Evolutionary conservation across 768 basidiomycete genomes (phyloP).

Genomic region (Trametes villosa): DNA sequence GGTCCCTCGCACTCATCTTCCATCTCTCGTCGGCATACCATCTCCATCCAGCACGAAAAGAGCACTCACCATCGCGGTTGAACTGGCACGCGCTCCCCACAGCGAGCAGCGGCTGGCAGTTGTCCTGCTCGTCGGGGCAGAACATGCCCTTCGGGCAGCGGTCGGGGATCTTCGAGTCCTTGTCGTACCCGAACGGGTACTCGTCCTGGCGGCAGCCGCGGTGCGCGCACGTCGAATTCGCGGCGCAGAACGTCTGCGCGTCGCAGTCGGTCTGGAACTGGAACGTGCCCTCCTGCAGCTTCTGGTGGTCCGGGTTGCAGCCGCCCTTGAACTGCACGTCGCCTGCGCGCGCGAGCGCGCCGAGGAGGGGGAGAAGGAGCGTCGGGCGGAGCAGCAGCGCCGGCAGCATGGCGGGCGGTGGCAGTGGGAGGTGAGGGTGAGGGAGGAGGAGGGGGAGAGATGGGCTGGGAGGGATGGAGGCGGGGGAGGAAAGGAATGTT

Average conservation of each 20-base stretch:
- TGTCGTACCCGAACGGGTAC: constrained; percentile 71
- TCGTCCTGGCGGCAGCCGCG: constrained; percentile 79
- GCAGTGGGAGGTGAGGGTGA: not conserved
- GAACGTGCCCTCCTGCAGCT: constrained; percentile 76
- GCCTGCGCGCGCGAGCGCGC: constrained; percentile 49
- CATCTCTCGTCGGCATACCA: not conserved
- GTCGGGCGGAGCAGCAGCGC: constrained; percentile 17
- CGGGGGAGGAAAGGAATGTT: constrained; percentile 11
- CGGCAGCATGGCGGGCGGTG: constrained; percentile 16
- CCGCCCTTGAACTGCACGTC: constrained; percentile 46
- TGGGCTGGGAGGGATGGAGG: not conserved
- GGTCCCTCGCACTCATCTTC: constrained; percentile 82
- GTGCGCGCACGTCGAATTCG: constrained; percentile 55
- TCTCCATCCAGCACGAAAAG: not conserved
- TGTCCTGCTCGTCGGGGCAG: constrained; percentile 83
- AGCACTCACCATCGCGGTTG: constrained; percentile 75
- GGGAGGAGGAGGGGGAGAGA: not conserved
- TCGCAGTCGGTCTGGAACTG: constrained; percentile 83
- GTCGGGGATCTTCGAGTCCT: constrained; percentile 52
- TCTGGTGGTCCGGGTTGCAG: constrained; percentile 61
- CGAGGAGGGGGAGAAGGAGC: constrained; percentile 44
- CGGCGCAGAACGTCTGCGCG: constrained; percentile 64
- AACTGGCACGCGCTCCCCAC: constrained; percentile 79
- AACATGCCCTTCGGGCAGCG: constrained; percentile 67
- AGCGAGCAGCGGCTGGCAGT: constrained; percentile 61